Conservation (phyloP, 2,329 filamentous ascomycete species). For the Falciphora oryzae region DNA sequence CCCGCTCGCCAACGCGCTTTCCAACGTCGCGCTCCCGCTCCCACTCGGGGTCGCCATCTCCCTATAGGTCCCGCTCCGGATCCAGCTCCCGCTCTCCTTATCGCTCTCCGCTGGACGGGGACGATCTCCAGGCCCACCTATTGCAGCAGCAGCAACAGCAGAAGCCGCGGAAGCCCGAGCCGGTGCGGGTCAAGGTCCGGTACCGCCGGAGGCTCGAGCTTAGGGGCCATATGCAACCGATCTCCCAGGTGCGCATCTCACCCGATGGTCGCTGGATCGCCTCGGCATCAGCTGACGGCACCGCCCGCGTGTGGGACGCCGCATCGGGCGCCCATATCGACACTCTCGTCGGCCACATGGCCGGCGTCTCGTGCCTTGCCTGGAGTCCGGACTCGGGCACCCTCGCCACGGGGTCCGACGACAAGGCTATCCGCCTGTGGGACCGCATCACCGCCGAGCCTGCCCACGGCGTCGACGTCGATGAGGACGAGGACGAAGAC, state of each 20-base stretch:
- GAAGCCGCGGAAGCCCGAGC: constrained; percentile 52
- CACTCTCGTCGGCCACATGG: constrained; percentile 87
- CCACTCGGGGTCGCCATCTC: constrained; percentile 12
- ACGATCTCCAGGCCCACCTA: constrained; percentile 23
- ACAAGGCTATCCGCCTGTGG: constrained; percentile 95
- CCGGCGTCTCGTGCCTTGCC: constrained; percentile 86
- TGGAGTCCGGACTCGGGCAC: constrained; percentile 88
- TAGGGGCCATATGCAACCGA: constrained; percentile 69
- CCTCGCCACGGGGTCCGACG: constrained; percentile 86
- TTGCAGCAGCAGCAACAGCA: constrained; percentile 30
- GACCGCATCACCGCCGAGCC: constrained; percentile 57
- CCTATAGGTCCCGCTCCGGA: constrained; percentile 18
- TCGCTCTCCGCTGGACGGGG: constrained; percentile 18
- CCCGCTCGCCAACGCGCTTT: constrained; percentile 9
- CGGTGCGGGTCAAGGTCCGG: neutral
- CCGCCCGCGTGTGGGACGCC: constrained; percentile 87
- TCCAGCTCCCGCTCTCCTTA: constrained; percentile 18
- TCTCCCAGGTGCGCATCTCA: constrained; percentile 85
- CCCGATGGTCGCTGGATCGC: constrained; percentile 88
- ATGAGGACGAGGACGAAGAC: constrained; percentile 13
- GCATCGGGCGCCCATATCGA: constrained; percentile 72
- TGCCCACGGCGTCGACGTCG: constrained; percentile 24
- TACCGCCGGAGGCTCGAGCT: constrained; percentile 68
- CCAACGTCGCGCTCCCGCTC: constrained; percentile 23
- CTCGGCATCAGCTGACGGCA: constrained; percentile 82